Evolutionary conservation across 1,139 yeast genomes (phyloP), one percentile per base, ranked within the genome.

Genomic region (Wickerhamomyces sp.): DNA sequence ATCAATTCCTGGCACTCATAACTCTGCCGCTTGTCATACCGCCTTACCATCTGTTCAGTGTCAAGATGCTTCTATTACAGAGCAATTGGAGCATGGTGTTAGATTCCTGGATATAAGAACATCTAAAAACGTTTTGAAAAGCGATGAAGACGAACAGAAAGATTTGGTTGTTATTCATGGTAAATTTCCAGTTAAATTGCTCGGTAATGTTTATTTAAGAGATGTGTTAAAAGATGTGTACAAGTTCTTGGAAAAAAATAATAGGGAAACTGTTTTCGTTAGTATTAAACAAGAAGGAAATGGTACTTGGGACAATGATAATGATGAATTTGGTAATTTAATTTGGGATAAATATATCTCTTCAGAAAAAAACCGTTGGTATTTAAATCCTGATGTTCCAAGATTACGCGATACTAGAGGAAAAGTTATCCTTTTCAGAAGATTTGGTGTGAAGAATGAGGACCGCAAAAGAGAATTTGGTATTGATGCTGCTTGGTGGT

Each of bases 31-130:
- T 10, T 76, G 76, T 53, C 81, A 81, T 59, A 65, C 75, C n/a
- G 83, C 92, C 1, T 67, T 83, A 38, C 92, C 92, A 17, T 78
- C 88, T 0, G 92, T 84, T 26, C 83, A 80, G 58, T 85, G 95
- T 60, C 95, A 85, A 59, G 86, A 80, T 17, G 76, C 68, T 9
- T 61, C 76, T 2, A 68, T 85, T 36, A 63, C 72, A 2, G 74
- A 74, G 3, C 95, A 85, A 61, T 72, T 85, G 63, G 64, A 73
- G 38, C 69, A 84, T 50, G 95, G 94, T 7, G 81, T 85, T 15
- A 69, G 94, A 43, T 85, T 83, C 54, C 67, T 85, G 45, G 94
- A 85, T 56, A 61, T 85, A 36, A 70, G 92, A 49, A 71, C 74
- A 7, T 84, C 87, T 5, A 74, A 75, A 51, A 75, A 77, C 47